Evolutionary conservation across 805 yeast genomes (phyloP), one percentile per base, ranked within the genome.

Genomic region (Candida succiphila): DNA sequence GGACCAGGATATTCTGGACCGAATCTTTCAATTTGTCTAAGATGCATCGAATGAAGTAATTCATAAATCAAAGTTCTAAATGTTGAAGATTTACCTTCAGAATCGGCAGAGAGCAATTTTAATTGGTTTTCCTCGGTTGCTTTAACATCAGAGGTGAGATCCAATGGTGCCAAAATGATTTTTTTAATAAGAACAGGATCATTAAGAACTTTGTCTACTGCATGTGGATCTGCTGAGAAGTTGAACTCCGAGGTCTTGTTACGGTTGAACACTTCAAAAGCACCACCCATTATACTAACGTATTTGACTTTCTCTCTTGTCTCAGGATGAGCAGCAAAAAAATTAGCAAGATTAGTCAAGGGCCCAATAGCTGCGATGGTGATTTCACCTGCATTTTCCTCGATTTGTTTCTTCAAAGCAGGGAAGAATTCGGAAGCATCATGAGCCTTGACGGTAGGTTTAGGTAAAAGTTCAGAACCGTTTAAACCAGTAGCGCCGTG

Each of bases 211-310:
- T 55, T 49, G 18, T 69, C 56, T 1, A 95, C 84, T 5, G 95
- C 94, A 27, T 67, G 65, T 1, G 94, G 85, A 51, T 86, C 96
- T 33, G 73, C 64, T 61, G 69, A 67, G 25, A 82, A 65, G 54
- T 86, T 86, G 61, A 82, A 85, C 51, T 86, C 94, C 5, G 89
- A 75, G 31, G 62, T 64, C 2, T 43, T 46, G 31, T 48, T 45
- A 24, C 45, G 40, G 34, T 54, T 54, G 34, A 47, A 52, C 6
- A 32, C 32, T 8, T 43, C 36, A 35, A 71, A 49, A 0, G 69
- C 72, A 2, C 94, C 94, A 12, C 95, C 95, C 94, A 86, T 84
- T 16, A 82, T 67, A 10, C 82, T 63, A 14, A 86, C 52, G 33
- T 56, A 66, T 33, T 65, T 65, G 33, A 86, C 61, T 33, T 67